phyloP scores from a whole-genome alignment of 495 filamentous ascomycete species.

The Saxophila tyrrhenica region DNA sequence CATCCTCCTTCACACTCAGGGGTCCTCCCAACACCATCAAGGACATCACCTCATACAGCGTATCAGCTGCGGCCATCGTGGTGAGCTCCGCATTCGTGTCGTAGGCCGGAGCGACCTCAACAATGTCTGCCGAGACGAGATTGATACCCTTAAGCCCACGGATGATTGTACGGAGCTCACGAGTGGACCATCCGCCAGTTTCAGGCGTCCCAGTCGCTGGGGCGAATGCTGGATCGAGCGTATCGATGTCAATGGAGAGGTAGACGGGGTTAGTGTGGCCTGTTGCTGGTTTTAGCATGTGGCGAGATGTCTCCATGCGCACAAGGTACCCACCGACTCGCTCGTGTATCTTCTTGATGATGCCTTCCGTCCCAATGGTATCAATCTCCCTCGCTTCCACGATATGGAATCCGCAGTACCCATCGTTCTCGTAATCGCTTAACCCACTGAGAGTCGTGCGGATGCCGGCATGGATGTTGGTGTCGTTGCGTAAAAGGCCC shows the following conservation, averaged over 20 bases:
- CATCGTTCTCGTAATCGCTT: conserved; percentile 58
- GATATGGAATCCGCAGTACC: conserved; percentile 69
- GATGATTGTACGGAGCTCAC: conserved; percentile 63
- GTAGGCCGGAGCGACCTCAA: conserved; percentile 80
- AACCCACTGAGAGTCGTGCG: conserved; percentile 62
- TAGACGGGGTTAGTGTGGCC: conserved; percentile 55
- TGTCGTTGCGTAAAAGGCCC: conserved; percentile 67
- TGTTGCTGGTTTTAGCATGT: background rate
- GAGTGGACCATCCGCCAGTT: conserved; percentile 75
- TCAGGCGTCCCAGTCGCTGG: conserved; percentile 81
- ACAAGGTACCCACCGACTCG: conserved; percentile 49
- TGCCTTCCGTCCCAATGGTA: conserved; percentile 48
- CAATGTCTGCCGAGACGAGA: conserved; percentile 69
- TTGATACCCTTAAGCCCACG: conserved; percentile 65
- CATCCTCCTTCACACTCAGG: conserved; percentile 6
- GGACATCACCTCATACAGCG: conserved; percentile 71
- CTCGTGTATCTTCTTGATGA: conserved; percentile 63
- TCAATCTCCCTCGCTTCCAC: conserved; percentile 79
- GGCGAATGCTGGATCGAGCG: conserved; percentile 73
- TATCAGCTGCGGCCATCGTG: conserved; percentile 71
- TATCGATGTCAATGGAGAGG: conserved; percentile 80
- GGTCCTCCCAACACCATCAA: conserved; percentile 61
- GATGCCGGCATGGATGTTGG: conserved; percentile 78
- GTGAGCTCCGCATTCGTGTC: conserved; percentile 76
- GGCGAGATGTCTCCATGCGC: background rate